A percentile compares a stretch with the other conserved stretches of the same genome.
Conservation (phyloP, 345 rosid genomes). For the Firmiana major region DNA sequence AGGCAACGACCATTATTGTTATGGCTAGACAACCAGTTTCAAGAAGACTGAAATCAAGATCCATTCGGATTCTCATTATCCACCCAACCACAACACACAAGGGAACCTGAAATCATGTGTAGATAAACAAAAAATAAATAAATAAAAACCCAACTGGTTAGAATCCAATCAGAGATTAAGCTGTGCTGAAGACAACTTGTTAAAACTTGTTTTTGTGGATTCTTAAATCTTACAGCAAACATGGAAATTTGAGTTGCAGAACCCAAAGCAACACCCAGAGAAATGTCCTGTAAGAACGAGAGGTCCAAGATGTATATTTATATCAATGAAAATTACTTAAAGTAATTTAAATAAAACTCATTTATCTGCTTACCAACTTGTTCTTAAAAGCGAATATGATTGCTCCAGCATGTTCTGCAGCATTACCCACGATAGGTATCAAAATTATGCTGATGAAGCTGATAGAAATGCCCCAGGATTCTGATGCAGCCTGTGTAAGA, state of each 20-base stretch:
- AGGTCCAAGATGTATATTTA: neutral
- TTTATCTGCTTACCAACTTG: conserved; percentile 54
- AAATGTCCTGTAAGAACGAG: conserved; percentile 56
- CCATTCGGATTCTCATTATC: conserved; percentile 74
- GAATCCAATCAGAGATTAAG: neutral
- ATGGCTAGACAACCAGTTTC: conserved; percentile 84
- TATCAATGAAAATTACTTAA: no score
- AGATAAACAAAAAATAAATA: no score
- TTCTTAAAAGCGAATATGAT: conserved; percentile 82
- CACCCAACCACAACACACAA: conserved; percentile 74
- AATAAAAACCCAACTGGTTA: neutral
- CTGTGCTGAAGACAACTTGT: neutral
- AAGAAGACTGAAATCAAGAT: conserved; percentile 80
- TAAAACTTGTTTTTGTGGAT: neutral
- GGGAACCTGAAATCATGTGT: conserved; percentile 49
- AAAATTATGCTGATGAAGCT: conserved; percentile 82
- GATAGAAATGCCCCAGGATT: conserved; percentile 83
- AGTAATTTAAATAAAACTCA: neutral
- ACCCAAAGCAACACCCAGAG: conserved; percentile 82
- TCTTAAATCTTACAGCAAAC: conserved; percentile 60
- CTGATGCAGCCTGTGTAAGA: conserved; percentile 63
- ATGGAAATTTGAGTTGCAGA: conserved; percentile 94
- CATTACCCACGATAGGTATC: conserved; percentile 91
- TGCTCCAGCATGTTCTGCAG: conserved; percentile 97
- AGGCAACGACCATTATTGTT: conserved; percentile 62